Evolutionary conservation across 176 grass and related monocot species (phyloP), one percentile per base, ranked within the genome.

Genomic region (Carex scoparia): DNA sequence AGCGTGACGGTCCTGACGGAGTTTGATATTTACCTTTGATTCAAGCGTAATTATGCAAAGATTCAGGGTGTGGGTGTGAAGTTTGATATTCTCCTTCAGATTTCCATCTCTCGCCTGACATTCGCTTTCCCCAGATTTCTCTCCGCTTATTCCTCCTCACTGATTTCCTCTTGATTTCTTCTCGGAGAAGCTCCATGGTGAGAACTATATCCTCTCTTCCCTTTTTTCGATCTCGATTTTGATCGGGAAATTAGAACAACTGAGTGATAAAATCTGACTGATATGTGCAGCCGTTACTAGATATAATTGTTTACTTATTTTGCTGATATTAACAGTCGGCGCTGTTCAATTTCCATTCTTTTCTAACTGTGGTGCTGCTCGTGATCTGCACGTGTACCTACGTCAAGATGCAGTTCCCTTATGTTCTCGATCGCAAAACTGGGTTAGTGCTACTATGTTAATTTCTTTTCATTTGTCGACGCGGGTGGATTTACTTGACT

Each of bases 301-400:
- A 33, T 4, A 60, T 60, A 16, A 6, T 68, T 68, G 0, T 32
- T 70, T 70, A 48, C 38, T 69, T n/a, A 27, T 77, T 54, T 57
- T 7, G 4, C 53, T 79, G 74, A 9, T 58, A 32, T 69, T 33
- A 53, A 69, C 85, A 96, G 94, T 96, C 94, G 84, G 91, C 91
- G 89, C 84, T 96, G 63, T 96, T 96, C 85, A 93, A 96, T 81
- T 96, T 96, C 84, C 87, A 96, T 81, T 96, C 94, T 8, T 97
- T 97, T 80, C 86, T 93, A 38, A 97, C 79, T 14, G 94, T 93
- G 57, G 88, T 97, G 56, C 81, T 97, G 64, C 84, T 97, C 48
- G 86, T 93, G 84, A 91, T 93, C 91, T 97, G 94, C 94, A 91
- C 89, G 14, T 93, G 89, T 53, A 93, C 89, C 65, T 97, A 90